Base-by-base conservation (phyloP, 2,329 filamentous ascomycete species). In the Claviceps pazoutovae region DNA sequence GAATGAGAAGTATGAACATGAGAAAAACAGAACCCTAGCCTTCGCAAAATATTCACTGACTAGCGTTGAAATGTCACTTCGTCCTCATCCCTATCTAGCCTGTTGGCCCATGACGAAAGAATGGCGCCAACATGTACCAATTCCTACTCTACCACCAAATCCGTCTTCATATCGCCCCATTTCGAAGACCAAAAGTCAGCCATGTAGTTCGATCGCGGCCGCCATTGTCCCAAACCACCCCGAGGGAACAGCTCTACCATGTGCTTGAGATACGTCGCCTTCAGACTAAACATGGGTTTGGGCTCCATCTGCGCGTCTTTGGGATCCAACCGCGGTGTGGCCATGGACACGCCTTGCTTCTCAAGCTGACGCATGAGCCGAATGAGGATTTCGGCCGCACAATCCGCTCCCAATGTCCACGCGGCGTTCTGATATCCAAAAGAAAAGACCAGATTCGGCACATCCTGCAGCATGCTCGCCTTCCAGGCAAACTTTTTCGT, bases 341-440 rank as follows among this genome's bases (percentile, higher is more conserved):
- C 73, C 13, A 62, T 65, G 0, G 62, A 64, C 3, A 69, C 65
- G 0, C 68, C 66, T 9, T 72, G 66, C 5, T 68, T 61, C 13
- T 66, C 57, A 72, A 82, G 77, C 34, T 23, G 48, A 14, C 19
- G 30, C 48, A 50, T 50, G 14, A 50, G 17, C 14, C 41, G 41
- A n/a, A 26, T 17, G 48, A 50, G 48, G 1, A 50, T 50, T 70
- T 58, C 5, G 0, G 71, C 71, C 1, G 74, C 74, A 0, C 70
- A 71, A 53, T 85, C 80, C 0, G 75, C 74, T 1, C 79, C 79
- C 0, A 83, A 67, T 0, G 80, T 84, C 81, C 82, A 86, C 0
- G 75, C 73, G 0, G 73, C 73, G 42, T 80, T 74, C 30, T 73
- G 72, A 62, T 83, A 86, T 3, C 82, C 82, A 11, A 80, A 68